Evolutionary conservation across 257 asterid genomes (phyloP).

Genomic region (Solanum neorickii): DNA sequence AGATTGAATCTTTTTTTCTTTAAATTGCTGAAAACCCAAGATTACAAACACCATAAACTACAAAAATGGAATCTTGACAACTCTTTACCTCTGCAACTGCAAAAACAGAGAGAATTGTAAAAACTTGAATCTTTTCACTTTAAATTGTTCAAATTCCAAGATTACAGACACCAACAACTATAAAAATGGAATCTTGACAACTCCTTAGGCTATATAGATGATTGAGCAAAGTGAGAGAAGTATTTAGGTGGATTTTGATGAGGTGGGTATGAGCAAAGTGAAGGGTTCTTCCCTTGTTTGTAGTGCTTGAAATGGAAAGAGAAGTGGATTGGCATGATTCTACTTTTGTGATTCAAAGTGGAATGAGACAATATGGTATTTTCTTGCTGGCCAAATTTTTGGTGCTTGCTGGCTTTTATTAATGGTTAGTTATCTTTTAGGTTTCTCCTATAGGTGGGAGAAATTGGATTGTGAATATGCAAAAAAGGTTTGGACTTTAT

Average conservation of each 20-base stretch:
- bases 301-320: not conserved
- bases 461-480: not conserved
- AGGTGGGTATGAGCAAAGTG: not conserved
- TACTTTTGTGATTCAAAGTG: slow-evolving; percentile 10
- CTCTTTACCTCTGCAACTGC: not conserved
- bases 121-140: not conserved
- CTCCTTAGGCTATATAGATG: not conserved
- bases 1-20: not conserved
- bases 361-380: slow-evolving; percentile 3
- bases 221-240: not conserved
- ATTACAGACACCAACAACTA: not conserved
- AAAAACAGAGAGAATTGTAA: slow-evolving; percentile 1
- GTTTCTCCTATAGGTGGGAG: not conserved
- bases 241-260: not conserved
- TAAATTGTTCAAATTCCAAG: not conserved
- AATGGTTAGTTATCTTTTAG: not conserved
- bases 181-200: not conserved
- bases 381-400: not conserved
- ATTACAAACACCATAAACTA: not conserved
- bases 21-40: not conserved
- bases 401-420: not conserved
- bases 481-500: not conserved
- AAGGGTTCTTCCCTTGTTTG: not conserved
- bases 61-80: not conserved
- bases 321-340: slow-evolving; percentile 9